Conservation (phyloP, 179 eudicot species). For the Dionaea muscipula region DNA sequence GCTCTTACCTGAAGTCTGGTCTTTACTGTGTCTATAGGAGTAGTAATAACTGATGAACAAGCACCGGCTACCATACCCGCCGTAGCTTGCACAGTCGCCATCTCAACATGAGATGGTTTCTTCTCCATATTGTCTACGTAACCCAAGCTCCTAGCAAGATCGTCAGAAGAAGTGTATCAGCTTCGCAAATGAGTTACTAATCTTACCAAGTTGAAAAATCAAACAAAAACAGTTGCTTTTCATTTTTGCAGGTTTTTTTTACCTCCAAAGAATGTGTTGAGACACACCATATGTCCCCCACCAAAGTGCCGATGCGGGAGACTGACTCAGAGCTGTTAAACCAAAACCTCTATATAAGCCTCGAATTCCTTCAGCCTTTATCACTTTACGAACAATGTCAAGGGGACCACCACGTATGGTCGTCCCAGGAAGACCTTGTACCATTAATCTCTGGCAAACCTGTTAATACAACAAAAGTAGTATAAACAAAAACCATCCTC, state of each 20-base stretch:
- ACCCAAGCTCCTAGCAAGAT: constrained; percentile 37
- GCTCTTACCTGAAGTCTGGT: constrained; percentile 59
- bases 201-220: too few relatives aligned
- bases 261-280: constrained; percentile 77
- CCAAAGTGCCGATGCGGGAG: constrained; percentile 84
- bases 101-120: constrained; percentile 55
- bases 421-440: constrained; percentile 65
- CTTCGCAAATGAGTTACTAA: background rate
- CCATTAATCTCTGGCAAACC: constrained; percentile 66
- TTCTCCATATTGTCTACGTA: constrained; percentile 31
- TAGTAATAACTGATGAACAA: constrained; percentile 56
- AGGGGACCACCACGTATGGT: constrained; percentile 38
- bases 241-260: background rate
- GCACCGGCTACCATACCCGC: constrained; percentile 75
- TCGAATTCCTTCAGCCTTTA: constrained; percentile 49
- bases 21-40: constrained; percentile 74
- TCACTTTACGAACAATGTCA: constrained; percentile 45
- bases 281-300: constrained; percentile 73
- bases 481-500: background rate
- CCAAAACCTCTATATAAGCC: constrained; percentile 73
- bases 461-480: constrained; percentile 8
- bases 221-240: background rate
- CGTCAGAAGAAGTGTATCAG: background rate
- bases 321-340: constrained; percentile 45
- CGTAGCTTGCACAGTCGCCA: constrained; percentile 54